Evolutionary conservation across 495 filamentous ascomycete genomes (phyloP), one percentile per base, ranked within the genome.

Genomic region (Annulohypoxylon stygium): DNA sequence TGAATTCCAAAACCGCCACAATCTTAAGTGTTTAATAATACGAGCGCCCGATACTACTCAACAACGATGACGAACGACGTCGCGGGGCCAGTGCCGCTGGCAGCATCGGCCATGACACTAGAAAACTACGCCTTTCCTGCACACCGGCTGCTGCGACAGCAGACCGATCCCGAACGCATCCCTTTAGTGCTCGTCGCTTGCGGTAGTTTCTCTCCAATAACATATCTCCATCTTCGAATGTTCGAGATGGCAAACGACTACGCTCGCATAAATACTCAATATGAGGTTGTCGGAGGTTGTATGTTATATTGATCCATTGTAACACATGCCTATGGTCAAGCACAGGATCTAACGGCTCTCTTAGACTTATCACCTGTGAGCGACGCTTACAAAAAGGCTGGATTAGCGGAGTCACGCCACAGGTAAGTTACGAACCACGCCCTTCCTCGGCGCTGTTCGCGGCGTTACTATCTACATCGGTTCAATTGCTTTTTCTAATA

Each of bases 311-410:
- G 23, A 7, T 33, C 23, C 34, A n/a, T 54, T 54, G 25, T 33
- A 33, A n/a, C 33, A 33, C 25, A 54, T 23, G 37, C 11, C 8
- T 37, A 16, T 26, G 25, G 4, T 3, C 36, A 37, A 51, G 34
- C 14, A 4, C 10, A 30, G 1, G 9, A 30, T 67, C 65, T 67
- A 53, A 67, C 33, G 12, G 0, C 3, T 53, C 4, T 30, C n/a
- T 30, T 30, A 67, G 65, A 71, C 23, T 45, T 70, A 54, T 61
- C 59, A 8, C 66, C 71, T 20, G 77, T 79, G 36, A 91, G 90
- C 61, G 95, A 97, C 76, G 90, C 92, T 26, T 98, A 98, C 83
- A 94, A 94, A 77, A 98, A 98, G 81, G 90, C 88, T 36, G 94
- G 95, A 54, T 84, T 98, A 36, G 95, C 93, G 18, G 89, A 85